Evolutionary conservation across 1,284 basidiomycete genomes (phyloP).

Genomic region (Austropuccinia psidii): DNA sequence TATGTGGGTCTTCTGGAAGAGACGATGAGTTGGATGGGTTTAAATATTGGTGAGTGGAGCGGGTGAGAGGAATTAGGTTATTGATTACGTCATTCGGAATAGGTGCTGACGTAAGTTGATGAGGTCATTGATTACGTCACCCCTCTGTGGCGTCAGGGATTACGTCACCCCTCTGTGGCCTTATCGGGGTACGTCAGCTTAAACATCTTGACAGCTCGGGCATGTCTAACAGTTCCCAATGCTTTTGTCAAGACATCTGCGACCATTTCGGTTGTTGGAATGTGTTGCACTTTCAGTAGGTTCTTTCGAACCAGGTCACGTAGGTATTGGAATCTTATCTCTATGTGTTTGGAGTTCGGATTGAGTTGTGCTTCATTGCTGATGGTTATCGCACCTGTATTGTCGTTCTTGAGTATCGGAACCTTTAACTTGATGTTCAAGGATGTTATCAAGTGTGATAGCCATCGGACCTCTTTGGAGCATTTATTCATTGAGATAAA

Average conservation of each 20-base stretch:
- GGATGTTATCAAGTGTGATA: neutral
- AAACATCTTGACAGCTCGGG: too few species aligned
- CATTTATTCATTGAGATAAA: neutral
- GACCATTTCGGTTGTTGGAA: neutral
- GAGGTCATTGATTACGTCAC: too few species aligned
- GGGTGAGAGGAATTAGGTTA: too few species aligned
- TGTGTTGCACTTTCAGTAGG: neutral
- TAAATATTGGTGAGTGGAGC: too few species aligned
- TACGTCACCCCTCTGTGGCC: too few species aligned
- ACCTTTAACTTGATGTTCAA: neutral
- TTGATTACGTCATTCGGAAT: too few species aligned
- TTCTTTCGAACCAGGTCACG: neutral
- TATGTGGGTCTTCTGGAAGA: too few species aligned
- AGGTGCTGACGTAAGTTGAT: too few species aligned
- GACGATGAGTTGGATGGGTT: too few species aligned
- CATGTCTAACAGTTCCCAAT: neutral
- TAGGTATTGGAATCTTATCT: constrained; percentile 17
- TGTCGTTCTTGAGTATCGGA: neutral
- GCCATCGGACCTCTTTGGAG: constrained; percentile 1
- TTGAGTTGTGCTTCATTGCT: constrained; percentile 15
- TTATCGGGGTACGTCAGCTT: too few species aligned
- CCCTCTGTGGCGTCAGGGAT: too few species aligned
- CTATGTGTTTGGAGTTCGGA: constrained; percentile 6
- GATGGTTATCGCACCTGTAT: neutral
- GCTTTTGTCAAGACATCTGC: neutral